A percentile compares a stretch with the other conserved stretches of the same genome.
Conservation (phyloP, 352 stramenopile species). For the Phytophthora lateralis region DNA sequence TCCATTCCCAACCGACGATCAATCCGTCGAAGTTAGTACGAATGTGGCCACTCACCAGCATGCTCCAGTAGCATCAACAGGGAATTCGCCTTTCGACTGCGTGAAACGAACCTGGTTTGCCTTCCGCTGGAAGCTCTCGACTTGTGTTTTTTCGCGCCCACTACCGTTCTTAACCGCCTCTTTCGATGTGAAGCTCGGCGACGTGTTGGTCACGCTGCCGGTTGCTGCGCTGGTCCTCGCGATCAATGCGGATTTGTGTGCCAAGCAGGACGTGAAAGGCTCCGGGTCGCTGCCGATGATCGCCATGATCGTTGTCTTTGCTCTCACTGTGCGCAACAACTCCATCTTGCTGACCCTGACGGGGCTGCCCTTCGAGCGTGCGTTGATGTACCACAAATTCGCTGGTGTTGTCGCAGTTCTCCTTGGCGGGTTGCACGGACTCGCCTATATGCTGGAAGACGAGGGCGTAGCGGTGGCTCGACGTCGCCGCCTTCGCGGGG, state of each 20-base stretch:
- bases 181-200: conserved; percentile 44
- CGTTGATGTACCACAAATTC: conserved; percentile 55
- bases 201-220: conserved; percentile 33
- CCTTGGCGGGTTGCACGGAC: conserved; percentile 34
- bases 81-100: conserved; percentile 5
- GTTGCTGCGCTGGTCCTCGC: conserved; percentile 14
- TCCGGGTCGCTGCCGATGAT: conserved; percentile 34
- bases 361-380: conserved; percentile 47
- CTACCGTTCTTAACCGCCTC: conserved; percentile 27
- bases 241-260: conserved; percentile 17
- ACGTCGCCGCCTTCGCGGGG: conserved; percentile 4
- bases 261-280: conserved; percentile 10
- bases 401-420: conserved; percentile 35
- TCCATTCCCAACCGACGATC: conserved; percentile 2
- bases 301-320: conserved; percentile 40
- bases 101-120: conserved; percentile 25
- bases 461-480: background rate
- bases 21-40: background rate
- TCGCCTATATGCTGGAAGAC: conserved; percentile 37
- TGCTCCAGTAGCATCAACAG: background rate
- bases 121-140: conserved; percentile 26
- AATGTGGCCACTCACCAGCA: background rate
- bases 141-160: conserved; percentile 22
- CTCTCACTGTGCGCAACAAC: conserved; percentile 53
- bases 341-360: conserved; percentile 41